These are phyloP conservation scores for Artemisia argyi DNA, from an alignment of 129 eudicot species.

Conservation along the genomic window DNA sequence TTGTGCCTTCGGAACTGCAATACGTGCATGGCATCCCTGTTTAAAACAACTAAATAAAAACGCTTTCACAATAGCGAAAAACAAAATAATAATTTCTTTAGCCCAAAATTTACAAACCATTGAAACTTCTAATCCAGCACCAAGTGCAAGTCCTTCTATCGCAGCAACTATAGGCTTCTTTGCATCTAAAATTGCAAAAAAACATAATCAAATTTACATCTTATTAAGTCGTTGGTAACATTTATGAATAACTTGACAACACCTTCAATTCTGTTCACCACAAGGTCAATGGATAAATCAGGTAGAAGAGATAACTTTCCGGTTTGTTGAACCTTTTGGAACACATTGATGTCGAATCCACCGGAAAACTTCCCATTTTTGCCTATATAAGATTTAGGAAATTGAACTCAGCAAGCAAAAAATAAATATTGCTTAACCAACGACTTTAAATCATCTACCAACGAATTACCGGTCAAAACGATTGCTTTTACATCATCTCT, in stretches of 20 bases:
- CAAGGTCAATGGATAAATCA: conserved; percentile 64
- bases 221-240: background rate
- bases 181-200: too few relatives aligned
- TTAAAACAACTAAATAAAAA: conserved; percentile 13
- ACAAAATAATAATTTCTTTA: background rate
- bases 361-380: conserved; percentile 70
- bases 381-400: conserved; percentile 42
- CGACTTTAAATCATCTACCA: too few relatives aligned
- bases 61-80: background rate
- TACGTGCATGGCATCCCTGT: conserved; percentile 94
- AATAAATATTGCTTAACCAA: background rate
- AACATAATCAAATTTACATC: too few relatives aligned
- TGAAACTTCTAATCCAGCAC: conserved; percentile 93
- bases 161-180: too few relatives aligned
- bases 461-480: conserved; percentile 65
- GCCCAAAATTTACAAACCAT: conserved; percentile 57
- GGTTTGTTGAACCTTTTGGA: conserved; percentile 66
- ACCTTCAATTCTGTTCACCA: conserved; percentile 79
- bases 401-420: conserved; percentile 19
- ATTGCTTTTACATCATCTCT: conserved; percentile 89
- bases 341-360: conserved; percentile 92
- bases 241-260: conserved; percentile 1
- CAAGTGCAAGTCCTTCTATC: conserved; percentile 86
- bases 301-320: conserved; percentile 73
- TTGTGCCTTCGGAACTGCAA: conserved; percentile 78